A percentile compares a stretch with the other conserved stretches of the same genome.
Conservation (phyloP, 1,284 basidiomycete species). For the Cryptococcus maquisensis region DNA sequence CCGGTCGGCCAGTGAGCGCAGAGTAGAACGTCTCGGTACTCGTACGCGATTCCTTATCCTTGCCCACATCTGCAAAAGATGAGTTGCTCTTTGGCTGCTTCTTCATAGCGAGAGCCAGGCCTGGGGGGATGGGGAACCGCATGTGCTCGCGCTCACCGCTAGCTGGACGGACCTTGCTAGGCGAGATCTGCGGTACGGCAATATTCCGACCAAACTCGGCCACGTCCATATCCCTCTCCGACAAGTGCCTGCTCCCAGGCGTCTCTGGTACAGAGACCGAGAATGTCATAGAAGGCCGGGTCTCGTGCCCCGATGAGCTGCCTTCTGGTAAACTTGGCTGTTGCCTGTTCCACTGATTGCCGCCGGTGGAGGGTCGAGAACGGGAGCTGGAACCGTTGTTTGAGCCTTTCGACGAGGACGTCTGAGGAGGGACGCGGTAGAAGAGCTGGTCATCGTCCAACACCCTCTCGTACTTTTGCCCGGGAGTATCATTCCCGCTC, state of each 20-base stretch:
- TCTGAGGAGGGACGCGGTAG: conserved; percentile 3
- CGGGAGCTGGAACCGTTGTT: background rate
- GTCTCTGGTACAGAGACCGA: conserved; percentile 13
- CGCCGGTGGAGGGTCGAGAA: background rate
- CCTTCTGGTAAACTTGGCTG: background rate
- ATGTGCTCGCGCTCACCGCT: conserved; percentile 7
- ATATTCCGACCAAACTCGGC: conserved; percentile 4
- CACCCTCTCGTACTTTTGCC: conserved; percentile 9
- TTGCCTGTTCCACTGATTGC: background rate
- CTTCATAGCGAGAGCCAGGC: background rate
- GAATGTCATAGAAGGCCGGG: conserved; percentile 3
- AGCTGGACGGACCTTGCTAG: background rate
- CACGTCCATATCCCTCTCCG: conserved; percentile 3
- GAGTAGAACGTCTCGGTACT: conserved; percentile 3
- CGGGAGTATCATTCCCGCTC: background rate
- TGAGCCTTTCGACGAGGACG: conserved; percentile 2
- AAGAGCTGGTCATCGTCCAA: conserved; percentile 15
- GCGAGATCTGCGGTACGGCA: background rate
- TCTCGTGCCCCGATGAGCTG: background rate
- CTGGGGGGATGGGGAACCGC: conserved; percentile 14
- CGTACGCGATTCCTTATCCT: background rate
- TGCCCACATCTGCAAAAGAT: background rate
- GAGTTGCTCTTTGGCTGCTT: conserved; percentile 3
- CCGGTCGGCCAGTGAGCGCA: background rate
- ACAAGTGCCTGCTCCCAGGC: conserved; percentile 1